Percentiles rank a stretch among this genome's conserved stretches.
phyloP scores from a whole-genome alignment of 148 eudicot genomes.

The Diospyros lotus region DNA sequence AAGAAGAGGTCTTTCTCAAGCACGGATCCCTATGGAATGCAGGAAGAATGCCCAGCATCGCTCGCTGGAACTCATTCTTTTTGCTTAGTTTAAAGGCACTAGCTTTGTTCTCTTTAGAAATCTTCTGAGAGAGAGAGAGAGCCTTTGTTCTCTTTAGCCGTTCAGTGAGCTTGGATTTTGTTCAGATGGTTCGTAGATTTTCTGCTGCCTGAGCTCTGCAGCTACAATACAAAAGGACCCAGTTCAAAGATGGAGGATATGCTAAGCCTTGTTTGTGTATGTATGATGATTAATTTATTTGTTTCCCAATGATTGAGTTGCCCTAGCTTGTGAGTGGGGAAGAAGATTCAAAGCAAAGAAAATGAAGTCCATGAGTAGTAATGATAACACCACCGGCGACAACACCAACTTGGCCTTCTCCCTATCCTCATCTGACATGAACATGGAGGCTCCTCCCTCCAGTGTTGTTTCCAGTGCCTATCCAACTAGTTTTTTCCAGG shows the following conservation, averaged over 20 bases:
- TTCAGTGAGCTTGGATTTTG: slow-evolving; percentile 19
- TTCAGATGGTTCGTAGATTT: slow-evolving; percentile 35
- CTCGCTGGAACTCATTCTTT: slow-evolving; percentile 54
- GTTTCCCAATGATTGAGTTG: slow-evolving; percentile 33
- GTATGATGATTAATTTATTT: slow-evolving; percentile 27
- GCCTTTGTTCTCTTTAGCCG: slow-evolving; percentile 2
- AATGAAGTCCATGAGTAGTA: slow-evolving; percentile 55
- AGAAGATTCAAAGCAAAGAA: slow-evolving; percentile 9
- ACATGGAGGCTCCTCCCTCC: slow-evolving; percentile 31
- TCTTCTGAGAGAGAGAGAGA: slow-evolving; percentile 28
- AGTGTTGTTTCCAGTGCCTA: slow-evolving; percentile 21
- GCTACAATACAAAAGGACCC: slow-evolving; percentile 39
- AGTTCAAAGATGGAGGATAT: slow-evolving; percentile 25
- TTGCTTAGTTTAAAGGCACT: slow-evolving; percentile 42
- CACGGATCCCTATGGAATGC: slow-evolving; percentile 74
- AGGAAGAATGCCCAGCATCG: slow-evolving; percentile 38
- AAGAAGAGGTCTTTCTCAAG: slow-evolving; percentile 63
- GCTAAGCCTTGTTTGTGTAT: not conserved
- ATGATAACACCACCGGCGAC: slow-evolving; percentile 17
- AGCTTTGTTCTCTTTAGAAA: slow-evolving; percentile 33
- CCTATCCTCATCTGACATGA: slow-evolving; percentile 35
- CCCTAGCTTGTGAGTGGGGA: slow-evolving; percentile 6
- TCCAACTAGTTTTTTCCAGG: slow-evolving; percentile 28
- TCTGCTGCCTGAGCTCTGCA: slow-evolving; percentile 20
- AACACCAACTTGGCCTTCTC: slow-evolving; percentile 43